Conservation (phyloP, 139 green algal genomes). For the Micractinium sp. region DNA sequence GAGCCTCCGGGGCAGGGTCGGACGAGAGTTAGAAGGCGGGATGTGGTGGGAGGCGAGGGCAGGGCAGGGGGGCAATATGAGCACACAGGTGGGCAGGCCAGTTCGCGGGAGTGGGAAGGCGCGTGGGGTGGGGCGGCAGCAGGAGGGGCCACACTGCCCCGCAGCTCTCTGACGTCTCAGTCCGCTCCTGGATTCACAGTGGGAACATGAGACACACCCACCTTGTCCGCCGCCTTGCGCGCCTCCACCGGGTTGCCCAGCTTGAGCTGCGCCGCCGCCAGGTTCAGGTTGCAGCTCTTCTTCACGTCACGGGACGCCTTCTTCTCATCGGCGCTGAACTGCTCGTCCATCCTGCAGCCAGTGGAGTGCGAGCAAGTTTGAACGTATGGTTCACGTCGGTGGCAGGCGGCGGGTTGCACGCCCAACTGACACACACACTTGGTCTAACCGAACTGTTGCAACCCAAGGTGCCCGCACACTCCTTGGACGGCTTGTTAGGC, state of each 20-base stretch:
- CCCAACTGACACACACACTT: neutral
- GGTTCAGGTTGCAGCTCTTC: constrained; percentile 82
- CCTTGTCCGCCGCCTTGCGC: constrained; percentile 27
- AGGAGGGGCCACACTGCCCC: no score
- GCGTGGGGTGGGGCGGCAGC: no score
- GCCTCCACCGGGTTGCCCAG: constrained; percentile 49
- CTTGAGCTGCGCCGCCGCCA: constrained; percentile 87
- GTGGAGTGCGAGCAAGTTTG: neutral
- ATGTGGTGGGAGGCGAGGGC: neutral
- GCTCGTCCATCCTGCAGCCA: constrained; percentile 52
- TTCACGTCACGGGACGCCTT: constrained; percentile 69
- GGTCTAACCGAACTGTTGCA: no score
- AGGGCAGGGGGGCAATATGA: no score
- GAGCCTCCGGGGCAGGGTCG: neutral
- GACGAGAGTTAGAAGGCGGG: no score
- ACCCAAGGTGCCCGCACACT: no score
- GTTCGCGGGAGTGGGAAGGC: no score
- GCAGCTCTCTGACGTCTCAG: no score
- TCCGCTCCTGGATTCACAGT: no score
- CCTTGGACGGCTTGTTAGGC: no score
- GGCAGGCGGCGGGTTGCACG: neutral
- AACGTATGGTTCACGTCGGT: neutral
- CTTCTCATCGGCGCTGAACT: constrained; percentile 69
- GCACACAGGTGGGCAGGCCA: no score
- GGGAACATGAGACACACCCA: neutral